A percentile compares a stretch with the other conserved stretches of the same genome.
phyloP scores from a whole-genome alignment of 2,329 filamentous ascomycete species.

The Aschersonia sp. region DNA sequence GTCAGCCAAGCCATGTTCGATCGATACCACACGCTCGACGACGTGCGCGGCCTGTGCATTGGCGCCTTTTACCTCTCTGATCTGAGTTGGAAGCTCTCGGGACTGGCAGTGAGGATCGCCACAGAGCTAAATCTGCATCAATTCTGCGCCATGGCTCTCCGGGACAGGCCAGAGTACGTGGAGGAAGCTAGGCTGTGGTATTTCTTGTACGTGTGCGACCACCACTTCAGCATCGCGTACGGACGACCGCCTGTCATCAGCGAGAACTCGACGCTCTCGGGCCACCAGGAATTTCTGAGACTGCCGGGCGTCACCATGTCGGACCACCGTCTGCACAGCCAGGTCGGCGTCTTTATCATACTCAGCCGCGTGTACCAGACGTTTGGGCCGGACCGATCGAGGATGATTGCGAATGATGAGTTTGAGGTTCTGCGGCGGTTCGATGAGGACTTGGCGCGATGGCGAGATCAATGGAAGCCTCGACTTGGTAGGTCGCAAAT shows the following conservation, averaged over 20 bases:
- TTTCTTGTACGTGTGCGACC: conserved; percentile 49
- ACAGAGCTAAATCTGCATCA: conserved; percentile 43
- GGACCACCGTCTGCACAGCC: conserved; percentile 41
- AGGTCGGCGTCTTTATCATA: conserved; percentile 45
- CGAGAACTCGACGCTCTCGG: conserved; percentile 40
- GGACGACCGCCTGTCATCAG: conserved; percentile 42
- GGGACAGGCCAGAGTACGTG: conserved; percentile 26
- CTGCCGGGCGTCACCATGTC: conserved; percentile 29
- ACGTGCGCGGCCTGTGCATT: conserved; percentile 45
- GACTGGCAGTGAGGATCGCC: conserved; percentile 41
- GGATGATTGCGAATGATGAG: conserved; percentile 14
- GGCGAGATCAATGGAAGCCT: conserved; percentile 21
- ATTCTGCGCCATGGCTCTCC: conserved; percentile 32
- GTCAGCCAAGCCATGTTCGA: conserved; percentile 44
- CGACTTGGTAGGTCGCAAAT: conserved; percentile 13
- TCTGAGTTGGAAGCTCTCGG: conserved; percentile 39
- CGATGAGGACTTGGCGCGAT: conserved; percentile 17
- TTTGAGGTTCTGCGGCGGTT: conserved; percentile 17
- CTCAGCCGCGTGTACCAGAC: conserved; percentile 42
- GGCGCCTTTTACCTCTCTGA: conserved; percentile 52
- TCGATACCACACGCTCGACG: conserved; percentile 35
- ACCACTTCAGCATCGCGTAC: conserved; percentile 51
- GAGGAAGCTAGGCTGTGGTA: conserved; percentile 48
- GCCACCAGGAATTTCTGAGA: conserved; percentile 38
- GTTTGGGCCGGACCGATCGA: conserved; percentile 40